Base-by-base conservation (phyloP, 1,139 yeast genomes). In the Suhomyces coccinellae region DNA sequence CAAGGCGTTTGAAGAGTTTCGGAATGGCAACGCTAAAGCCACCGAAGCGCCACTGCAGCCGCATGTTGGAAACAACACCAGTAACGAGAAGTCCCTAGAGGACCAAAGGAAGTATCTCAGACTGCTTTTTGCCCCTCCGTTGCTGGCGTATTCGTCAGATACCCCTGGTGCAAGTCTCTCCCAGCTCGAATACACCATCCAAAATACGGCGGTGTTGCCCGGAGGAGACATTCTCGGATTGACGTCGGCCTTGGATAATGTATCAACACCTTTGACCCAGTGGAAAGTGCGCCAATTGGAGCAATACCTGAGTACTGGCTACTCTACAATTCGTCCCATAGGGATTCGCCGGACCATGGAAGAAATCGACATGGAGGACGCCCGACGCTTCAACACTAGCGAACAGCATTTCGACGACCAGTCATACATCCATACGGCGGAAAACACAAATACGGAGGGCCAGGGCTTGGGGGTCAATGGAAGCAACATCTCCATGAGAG, bases 311-410 rank as follows among this genome's bases (percentile, higher is more conserved):
- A 69, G 65, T 22, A 65, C 72, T 34, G 88, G 88, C 0, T 77
- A 75, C 55, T 54, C 66, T 9, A 67, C 73, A 29, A 57, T 83
- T 32, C 65, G 73, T 26, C 87, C 87, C 0, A 64, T 80, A 29
- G 88, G 87, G 0, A 54, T 82, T 6, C 73, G 73, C 15, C 75
- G 71, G 53, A 82, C 86, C 3, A 71, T 81, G 79, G 75, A 71
- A 32, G 74, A 76, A 43, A 52, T 78, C 3, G 77, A 71, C 27
- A 48, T 52, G 38, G 73, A 49, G 14, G 56, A 53, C 15, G 55
- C 58, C 11, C 51, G 54, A 14, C 51, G 48, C 12, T 37, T 33
- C 26, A 57, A 52, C 20, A 34, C 50, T n/a, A 51, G 51, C 16
- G 54, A 52, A 2, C 57, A 51, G 11, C 50, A 45, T 15, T 48